These are phyloP conservation scores for Monilinia laxa DNA, from an alignment of 2,329 filamentous ascomycete genomes.

Conservation along the genomic window DNA sequence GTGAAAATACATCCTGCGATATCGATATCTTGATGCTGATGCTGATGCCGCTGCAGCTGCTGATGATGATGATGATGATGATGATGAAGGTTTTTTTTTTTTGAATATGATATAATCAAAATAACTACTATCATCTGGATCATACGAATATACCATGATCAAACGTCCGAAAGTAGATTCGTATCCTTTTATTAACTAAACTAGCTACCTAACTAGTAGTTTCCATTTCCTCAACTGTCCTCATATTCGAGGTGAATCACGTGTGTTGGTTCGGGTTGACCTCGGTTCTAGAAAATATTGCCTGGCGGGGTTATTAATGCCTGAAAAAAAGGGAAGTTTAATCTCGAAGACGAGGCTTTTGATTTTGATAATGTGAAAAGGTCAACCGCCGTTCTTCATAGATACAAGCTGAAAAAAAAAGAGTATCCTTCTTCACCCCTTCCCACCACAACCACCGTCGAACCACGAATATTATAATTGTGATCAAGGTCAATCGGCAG, in stretches of 20 bases:
- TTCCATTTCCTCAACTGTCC: background rate
- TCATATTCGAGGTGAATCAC: background rate
- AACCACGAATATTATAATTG: background rate
- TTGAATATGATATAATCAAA: background rate
- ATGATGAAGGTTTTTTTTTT: too few species aligned
- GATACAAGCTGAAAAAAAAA: slow-evolving; percentile 3
- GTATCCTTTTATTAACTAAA: background rate
- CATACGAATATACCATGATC: too few species aligned
- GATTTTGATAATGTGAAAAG: slow-evolving; percentile 11
- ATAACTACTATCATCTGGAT: background rate
- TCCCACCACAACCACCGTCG: background rate
- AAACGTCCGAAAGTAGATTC: background rate
- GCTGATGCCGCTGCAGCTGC: too few species aligned
- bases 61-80: too few species aligned
- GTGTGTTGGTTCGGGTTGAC: background rate
- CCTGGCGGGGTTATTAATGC: slow-evolving; percentile 19
- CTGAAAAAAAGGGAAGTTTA: slow-evolving; percentile 22
- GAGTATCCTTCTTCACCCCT: background rate
- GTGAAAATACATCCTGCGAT: background rate
- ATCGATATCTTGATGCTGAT: too few species aligned
- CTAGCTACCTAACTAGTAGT: too few species aligned
- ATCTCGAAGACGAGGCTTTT: slow-evolving; percentile 23
- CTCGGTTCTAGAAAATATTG: slow-evolving; percentile 10
- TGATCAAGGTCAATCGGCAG: background rate
- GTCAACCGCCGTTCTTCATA: slow-evolving; percentile 5